These are phyloP conservation scores for Fusarium sp. DNA, from an alignment of 2,329 filamentous ascomycete species.

Conservation along the genomic window DNA sequence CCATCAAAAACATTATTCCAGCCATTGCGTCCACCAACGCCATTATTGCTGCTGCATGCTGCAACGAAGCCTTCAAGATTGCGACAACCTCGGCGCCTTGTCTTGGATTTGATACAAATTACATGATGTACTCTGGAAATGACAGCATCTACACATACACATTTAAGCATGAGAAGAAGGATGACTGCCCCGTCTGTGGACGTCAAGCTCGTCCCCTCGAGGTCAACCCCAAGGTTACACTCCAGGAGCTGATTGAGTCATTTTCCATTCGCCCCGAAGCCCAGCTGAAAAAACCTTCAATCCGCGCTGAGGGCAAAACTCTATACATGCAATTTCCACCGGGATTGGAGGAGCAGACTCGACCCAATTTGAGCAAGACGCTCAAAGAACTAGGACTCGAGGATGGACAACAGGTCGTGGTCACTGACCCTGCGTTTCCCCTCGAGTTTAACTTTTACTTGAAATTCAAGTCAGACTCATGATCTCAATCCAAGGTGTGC, in stretches of 20 bases:
- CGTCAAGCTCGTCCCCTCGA: slow-evolving; percentile 79
- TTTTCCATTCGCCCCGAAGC: slow-evolving; percentile 85
- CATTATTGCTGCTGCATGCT: slow-evolving; percentile 93
- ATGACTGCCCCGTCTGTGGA: slow-evolving; percentile 94
- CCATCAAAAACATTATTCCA: slow-evolving; percentile 99
- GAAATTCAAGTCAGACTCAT: slow-evolving; percentile 52
- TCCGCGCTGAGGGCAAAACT: slow-evolving; percentile 80
- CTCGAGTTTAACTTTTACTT: slow-evolving; percentile 71
- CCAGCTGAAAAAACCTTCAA: slow-evolving; percentile 92
- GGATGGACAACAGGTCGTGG: slow-evolving; percentile 87
- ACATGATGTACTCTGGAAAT: slow-evolving; percentile 99
- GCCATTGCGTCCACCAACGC: slow-evolving; percentile 98
- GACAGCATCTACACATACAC: slow-evolving; percentile 97
- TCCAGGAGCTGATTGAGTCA: slow-evolving; percentile 86
- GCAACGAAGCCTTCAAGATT: slow-evolving; percentile 97
- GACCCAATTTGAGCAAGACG: slow-evolving; percentile 82
- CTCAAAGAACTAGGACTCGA: slow-evolving; percentile 76
- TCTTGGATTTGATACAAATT: slow-evolving; percentile 82
- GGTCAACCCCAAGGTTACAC: slow-evolving; percentile 74
- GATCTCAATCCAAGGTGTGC: background rate
- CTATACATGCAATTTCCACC: slow-evolving; percentile 90
- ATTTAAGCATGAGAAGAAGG: slow-evolving; percentile 92
- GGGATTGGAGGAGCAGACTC: slow-evolving; percentile 83
- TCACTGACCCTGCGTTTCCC: slow-evolving; percentile 89
- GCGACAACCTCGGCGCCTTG: slow-evolving; percentile 83